A percentile compares a stretch with the other conserved stretches of the same genome.
These are phyloP conservation scores for Calophaca sinica DNA, from an alignment of 306 rosid species.

Conservation along the genomic window DNA sequence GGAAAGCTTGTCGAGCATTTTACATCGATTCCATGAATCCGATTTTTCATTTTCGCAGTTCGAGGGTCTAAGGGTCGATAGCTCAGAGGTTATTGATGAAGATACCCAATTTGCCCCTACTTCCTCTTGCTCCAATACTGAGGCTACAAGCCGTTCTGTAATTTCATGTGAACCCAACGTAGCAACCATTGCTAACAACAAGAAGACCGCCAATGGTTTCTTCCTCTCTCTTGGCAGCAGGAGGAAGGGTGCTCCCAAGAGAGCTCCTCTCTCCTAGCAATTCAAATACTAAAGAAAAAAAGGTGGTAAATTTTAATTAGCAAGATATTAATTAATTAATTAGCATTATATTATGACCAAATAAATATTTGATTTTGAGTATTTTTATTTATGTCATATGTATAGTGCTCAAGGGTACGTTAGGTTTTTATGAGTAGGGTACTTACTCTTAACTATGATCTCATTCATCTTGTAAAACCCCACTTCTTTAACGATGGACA, in stretches of 20 bases:
- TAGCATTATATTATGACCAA: conserved; percentile 23
- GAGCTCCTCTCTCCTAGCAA: conserved; percentile 82
- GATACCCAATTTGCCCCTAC: conserved; percentile 62
- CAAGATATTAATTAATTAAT: conserved; percentile 15
- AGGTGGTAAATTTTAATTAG: not conserved
- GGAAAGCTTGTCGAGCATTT: conserved; percentile 61
- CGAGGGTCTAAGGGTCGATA: conserved; percentile 76
- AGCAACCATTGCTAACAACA: not conserved
- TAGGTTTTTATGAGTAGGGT: not conserved
- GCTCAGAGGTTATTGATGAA: conserved; percentile 66
- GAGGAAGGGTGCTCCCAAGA: conserved; percentile 95
- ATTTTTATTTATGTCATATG: conserved; percentile 27
- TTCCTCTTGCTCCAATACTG: conserved; percentile 63
- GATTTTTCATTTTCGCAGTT: conserved; percentile 80
- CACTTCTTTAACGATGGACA: no score
- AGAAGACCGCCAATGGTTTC: conserved; percentile 50
- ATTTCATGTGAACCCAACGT: conserved; percentile 51
- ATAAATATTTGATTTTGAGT: conserved; percentile 25
- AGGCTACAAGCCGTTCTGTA: conserved; percentile 65
- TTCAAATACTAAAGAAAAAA: not conserved
- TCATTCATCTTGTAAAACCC: not conserved
- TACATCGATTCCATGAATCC: conserved; percentile 65
- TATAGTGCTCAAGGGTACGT: conserved; percentile 25
- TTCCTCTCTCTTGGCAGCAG: conserved; percentile 71
- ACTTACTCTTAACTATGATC: not conserved